phyloP scores from a whole-genome alignment of 2,329 filamentous ascomycete genomes.

The Colletotrichum siamense region DNA sequence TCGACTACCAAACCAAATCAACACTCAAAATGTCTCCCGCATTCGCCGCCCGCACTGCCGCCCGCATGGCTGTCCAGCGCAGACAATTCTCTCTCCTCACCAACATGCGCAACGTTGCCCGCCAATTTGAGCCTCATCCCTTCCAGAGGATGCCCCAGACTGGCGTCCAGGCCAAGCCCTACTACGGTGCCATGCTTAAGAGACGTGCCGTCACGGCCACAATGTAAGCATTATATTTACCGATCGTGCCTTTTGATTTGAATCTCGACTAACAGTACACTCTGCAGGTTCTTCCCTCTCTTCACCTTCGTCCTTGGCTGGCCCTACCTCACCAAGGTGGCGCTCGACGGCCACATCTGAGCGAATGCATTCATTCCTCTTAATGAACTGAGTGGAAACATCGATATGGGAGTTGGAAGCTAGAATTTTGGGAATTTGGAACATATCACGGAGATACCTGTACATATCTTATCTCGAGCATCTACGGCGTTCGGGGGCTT shows the following conservation, averaged over 20 bases:
- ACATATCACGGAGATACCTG: background rate
- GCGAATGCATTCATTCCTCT: background rate
- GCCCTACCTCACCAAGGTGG: constrained; percentile 12
- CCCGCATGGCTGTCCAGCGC: constrained; percentile 26
- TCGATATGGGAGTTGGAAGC: background rate
- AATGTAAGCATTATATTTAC: constrained; percentile 35
- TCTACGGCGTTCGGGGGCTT: constrained; percentile 7
- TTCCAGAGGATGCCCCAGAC: constrained; percentile 39
- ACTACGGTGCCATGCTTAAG: constrained; percentile 42
- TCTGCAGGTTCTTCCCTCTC: background rate
- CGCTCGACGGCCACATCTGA: constrained; percentile 15
- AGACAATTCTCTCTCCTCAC: constrained; percentile 41
- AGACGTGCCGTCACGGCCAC: constrained; percentile 29
- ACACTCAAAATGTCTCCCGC: constrained; percentile 34
- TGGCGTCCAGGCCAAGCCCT: constrained; percentile 32
- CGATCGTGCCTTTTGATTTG: no score
- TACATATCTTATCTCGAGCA: constrained; percentile 19
- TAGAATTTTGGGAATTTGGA: background rate
- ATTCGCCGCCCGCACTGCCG: constrained; percentile 37
- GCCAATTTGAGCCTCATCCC: constrained; percentile 42
- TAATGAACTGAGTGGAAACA: background rate
- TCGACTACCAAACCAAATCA: constrained; percentile 1
- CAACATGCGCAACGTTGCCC: constrained; percentile 38
- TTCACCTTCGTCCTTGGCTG: constrained; percentile 16
- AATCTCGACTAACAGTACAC: background rate